Evolutionary conservation across 495 filamentous ascomycete species (phyloP).

Genomic region (Margaritispora aquatica): DNA sequence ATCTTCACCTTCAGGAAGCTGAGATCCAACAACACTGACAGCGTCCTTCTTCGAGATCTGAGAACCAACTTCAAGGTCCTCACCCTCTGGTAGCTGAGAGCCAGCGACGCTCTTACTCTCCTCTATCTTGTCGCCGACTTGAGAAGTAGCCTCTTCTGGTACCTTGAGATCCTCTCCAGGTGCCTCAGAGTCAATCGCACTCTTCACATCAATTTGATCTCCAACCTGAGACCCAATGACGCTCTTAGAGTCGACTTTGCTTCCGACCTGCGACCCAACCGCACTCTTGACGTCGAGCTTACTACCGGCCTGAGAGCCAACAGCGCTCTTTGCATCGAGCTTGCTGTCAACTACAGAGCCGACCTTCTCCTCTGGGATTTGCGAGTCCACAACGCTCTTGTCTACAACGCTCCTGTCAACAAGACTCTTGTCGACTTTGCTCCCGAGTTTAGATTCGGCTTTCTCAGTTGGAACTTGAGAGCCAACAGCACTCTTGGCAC

Average conservation of each 20-base stretch:
- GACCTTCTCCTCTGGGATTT: too few species aligned
- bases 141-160: constrained; percentile 15
- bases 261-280: neutral
- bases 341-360: constrained; percentile 12
- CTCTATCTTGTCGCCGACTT: constrained; percentile 10
- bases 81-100: constrained; percentile 5
- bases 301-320: constrained; percentile 6
- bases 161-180: constrained; percentile 11
- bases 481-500: too few species aligned
- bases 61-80: neutral
- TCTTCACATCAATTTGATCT: constrained; percentile 9
- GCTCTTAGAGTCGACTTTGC: constrained; percentile 1
- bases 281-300: neutral
- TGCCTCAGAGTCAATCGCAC: constrained; percentile 16
- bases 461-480: neutral
- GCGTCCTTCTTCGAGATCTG: constrained; percentile 4
- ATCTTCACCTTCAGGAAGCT: constrained; percentile 4
- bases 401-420: too few species aligned
- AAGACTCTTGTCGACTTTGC: too few species aligned
- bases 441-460: neutral
- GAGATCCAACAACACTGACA: constrained; percentile 15
- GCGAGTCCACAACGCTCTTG: too few species aligned
- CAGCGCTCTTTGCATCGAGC: constrained; percentile 20
- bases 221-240: constrained; percentile 4
- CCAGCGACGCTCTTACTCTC: constrained; percentile 14